These are phyloP conservation scores for Podospora didyma DNA, from an alignment of 495 filamentous ascomycete species.

Conservation along the genomic window DNA sequence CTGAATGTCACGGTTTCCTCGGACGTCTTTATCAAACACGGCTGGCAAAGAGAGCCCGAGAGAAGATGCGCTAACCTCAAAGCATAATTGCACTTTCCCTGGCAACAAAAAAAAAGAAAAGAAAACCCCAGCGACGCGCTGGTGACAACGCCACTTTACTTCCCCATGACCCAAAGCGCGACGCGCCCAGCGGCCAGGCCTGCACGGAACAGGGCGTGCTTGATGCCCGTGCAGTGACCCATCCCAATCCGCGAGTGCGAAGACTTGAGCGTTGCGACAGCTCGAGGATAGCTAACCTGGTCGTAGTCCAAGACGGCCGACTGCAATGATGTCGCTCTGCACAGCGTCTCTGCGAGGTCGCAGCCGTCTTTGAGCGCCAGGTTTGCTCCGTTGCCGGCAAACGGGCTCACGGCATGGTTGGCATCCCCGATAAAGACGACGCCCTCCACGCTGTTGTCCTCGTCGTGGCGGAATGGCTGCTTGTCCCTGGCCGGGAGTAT, in stretches of 20 bases:
- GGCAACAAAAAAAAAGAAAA: too few species aligned
- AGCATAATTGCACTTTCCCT: too few species aligned
- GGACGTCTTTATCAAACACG: too few species aligned
- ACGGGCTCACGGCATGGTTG: conserved; percentile 42
- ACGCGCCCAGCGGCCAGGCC: conserved; percentile 5
- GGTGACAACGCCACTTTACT: not conserved
- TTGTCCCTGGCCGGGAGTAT: conserved; percentile 33
- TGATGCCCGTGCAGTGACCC: conserved; percentile 33
- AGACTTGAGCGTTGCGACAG: conserved; percentile 16
- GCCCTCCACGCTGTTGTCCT: conserved; percentile 1
- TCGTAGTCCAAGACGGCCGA: conserved; percentile 27
- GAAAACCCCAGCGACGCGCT: too few species aligned
- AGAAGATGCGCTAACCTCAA: too few species aligned
- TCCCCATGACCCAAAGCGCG: conserved; percentile 8
- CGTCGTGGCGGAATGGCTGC: conserved; percentile 29
- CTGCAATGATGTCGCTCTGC: conserved; percentile 10
- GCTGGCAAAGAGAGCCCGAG: too few species aligned
- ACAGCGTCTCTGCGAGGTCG: conserved; percentile 33
- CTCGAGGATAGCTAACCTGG: conserved; percentile 23
- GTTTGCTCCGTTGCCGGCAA: conserved; percentile 42
- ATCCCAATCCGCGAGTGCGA: conserved; percentile 21
- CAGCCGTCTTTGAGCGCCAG: conserved; percentile 39
- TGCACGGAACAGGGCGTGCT: conserved; percentile 5
- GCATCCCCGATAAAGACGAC: conserved; percentile 41
- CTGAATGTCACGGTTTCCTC: too few species aligned